Evolutionary conservation across 352 stramenopile genomes (phyloP).

Genomic region (Globisporangium cystogenes): DNA sequence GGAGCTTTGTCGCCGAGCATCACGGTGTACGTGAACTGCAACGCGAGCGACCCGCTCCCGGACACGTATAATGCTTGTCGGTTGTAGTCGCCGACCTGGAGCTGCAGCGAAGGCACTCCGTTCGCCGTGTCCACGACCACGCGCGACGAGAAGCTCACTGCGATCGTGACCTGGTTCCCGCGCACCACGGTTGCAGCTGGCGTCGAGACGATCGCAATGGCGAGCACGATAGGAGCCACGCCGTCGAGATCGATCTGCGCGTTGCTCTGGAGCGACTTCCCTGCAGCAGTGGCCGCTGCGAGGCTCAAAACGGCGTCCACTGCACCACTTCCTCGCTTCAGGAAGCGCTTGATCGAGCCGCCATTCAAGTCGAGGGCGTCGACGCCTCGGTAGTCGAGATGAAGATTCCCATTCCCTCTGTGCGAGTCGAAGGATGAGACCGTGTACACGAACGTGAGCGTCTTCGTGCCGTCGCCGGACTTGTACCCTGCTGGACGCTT

Average conservation of each 20-base stretch:
- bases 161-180: constrained; percentile 39
- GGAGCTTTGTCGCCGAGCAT: constrained; percentile 47
- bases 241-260: constrained; percentile 51
- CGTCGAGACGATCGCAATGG: constrained; percentile 28
- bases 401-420: constrained; percentile 25
- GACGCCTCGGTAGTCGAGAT: constrained; percentile 65
- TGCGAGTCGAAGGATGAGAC: constrained; percentile 59
- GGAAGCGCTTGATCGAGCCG: constrained; percentile 44
- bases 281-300: constrained; percentile 19
- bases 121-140: constrained; percentile 49
- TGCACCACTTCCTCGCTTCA: constrained; percentile 17
- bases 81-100: constrained; percentile 57
- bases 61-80: constrained; percentile 56
- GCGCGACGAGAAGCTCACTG: constrained; percentile 55
- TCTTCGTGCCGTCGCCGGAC: constrained; percentile 51
- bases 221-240: constrained; percentile 33
- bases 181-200: constrained; percentile 36
- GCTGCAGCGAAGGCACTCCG: constrained; percentile 46
- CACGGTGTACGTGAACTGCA: constrained; percentile 67
- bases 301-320: constrained; percentile 34
- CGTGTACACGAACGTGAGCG: constrained; percentile 69
- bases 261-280: constrained; percentile 42
- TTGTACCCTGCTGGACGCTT: constrained; percentile 64
- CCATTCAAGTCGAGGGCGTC: constrained; percentile 61
- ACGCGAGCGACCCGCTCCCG: constrained; percentile 35